Base-by-base conservation (phyloP, 306 rosid species). In the Citrullus colocynthis region DNA sequence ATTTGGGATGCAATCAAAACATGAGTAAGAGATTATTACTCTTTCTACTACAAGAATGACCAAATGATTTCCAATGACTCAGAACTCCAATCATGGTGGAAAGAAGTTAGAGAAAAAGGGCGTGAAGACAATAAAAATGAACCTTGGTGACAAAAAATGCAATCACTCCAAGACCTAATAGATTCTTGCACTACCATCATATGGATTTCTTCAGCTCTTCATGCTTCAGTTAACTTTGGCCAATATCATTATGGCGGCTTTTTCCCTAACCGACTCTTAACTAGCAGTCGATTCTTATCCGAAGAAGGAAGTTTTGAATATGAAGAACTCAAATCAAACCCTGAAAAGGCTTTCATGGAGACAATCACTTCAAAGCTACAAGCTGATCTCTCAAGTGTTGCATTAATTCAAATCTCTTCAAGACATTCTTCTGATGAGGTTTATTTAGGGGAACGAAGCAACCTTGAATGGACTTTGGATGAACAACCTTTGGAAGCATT, bases 381-480 rank as follows among this genome's bases (percentile, higher is more conserved):
- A n/a, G n/a, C n/a, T 2, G 78, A 88, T 21, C 78, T 89, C 2
- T 76, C 84, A 36, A 88, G 85, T 76, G 83, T 91, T 32, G 81
- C 95, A 4, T 83, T 84, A 17, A 82, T 89, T 44, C 94, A 88
- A 56, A 80, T 91, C 1, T 58, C 89, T 74, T 91, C 97, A 1
- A 85, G 85, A 71, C 97, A 91, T 78, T 87, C 90, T 9, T 79
- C 91, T 72, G 97, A 91, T 79, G 97, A 91, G 88, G 36, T 87
- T 7, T 91, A 87, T 78, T 88, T 89, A 45, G 94, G 97, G 57
- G 74, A 89, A 74, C 84, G 93, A 75, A 90, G 85, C 30, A 82
- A 74, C 58, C 77, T 77, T 28, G 79, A 88, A 36, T 91, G 97
- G 97, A 91, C 92, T 56, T 73, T 85, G 18, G 97, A 91, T 58